Conservation (phyloP, 768 basidiomycete genomes). For the Symmetrospora coprosmae region DNA sequence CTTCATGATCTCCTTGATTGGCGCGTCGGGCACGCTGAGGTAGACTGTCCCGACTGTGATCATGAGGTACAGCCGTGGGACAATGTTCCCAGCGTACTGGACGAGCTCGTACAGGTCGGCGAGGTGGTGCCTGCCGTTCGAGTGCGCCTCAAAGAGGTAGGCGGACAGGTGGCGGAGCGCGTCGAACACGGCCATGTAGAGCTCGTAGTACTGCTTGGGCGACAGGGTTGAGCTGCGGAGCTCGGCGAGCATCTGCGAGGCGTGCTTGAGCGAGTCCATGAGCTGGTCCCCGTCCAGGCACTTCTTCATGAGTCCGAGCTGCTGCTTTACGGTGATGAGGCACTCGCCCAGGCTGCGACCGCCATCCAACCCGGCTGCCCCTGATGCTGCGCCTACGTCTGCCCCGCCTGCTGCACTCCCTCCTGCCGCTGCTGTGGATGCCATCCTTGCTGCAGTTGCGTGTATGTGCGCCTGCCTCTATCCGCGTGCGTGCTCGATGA, state of each 20-base stretch:
- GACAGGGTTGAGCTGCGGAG: conserved; percentile 81
- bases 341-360: conserved; percentile 8
- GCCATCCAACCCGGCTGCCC: too few species aligned
- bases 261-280: conserved; percentile 96
- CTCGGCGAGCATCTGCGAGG: conserved; percentile 93
- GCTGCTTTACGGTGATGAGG: conserved; percentile 23
- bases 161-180: conserved; percentile 85
- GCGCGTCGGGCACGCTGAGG: conserved; percentile 94
- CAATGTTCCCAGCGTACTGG: conserved; percentile 96
- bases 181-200: conserved; percentile 98
- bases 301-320: conserved; percentile 25
- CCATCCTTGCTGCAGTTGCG: too few species aligned
- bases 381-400: too few species aligned
- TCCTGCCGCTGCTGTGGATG: too few species aligned
- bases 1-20: conserved; percentile 99
- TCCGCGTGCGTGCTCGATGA: too few species aligned
- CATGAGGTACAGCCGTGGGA: conserved; percentile 81
- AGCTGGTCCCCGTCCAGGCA: conserved; percentile 67
- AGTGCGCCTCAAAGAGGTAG: conserved; percentile 79
- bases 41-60: conserved; percentile 98
- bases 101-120: conserved; percentile 98
- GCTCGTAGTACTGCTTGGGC: conserved; percentile 96
- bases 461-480: too few species aligned
- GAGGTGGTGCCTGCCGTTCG: conserved; percentile 76
- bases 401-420: too few species aligned